Conservation (phyloP, 306 rosid species). For the Vigna angularis region DNA sequence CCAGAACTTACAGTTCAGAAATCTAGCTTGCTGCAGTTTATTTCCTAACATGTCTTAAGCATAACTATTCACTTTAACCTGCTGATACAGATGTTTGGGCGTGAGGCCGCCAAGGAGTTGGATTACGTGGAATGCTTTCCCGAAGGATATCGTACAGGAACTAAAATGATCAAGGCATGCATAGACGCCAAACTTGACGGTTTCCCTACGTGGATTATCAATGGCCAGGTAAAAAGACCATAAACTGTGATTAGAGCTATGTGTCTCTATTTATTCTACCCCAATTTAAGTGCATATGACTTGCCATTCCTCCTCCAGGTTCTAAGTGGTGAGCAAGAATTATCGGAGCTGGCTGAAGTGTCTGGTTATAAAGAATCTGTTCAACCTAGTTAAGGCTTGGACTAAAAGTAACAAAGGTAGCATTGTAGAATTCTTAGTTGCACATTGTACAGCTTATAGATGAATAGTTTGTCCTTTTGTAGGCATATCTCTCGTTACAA, state of each 20-base stretch:
- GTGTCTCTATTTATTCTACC: conserved; percentile 10
- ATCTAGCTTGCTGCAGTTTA: neutral
- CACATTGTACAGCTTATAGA: conserved; percentile 47
- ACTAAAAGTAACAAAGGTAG: conserved; percentile 9
- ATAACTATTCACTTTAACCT: conserved; percentile 22
- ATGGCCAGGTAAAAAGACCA: conserved; percentile 70
- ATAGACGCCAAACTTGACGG: conserved; percentile 75
- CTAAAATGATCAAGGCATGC: conserved; percentile 73
- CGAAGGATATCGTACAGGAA: conserved; percentile 75
- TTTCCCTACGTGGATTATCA: conserved; percentile 88
- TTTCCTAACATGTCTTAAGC: conserved; percentile 28
- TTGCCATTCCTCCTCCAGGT: conserved; percentile 53
- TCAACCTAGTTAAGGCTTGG: conserved; percentile 47
- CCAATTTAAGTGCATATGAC: conserved; percentile 35
- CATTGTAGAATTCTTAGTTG: conserved; percentile 20
- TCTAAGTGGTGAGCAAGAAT: conserved; percentile 72
- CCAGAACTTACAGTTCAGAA: neutral
- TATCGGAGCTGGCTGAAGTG: conserved; percentile 67
- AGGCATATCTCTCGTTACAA: neutral
- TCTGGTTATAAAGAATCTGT: conserved; percentile 64
- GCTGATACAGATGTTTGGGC: conserved; percentile 75
- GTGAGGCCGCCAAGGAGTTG: conserved; percentile 77
- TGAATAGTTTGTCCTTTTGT: conserved; percentile 22
- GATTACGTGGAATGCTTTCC: conserved; percentile 96
- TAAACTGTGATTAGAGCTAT: conserved; percentile 14